Evolutionary conservation across 768 basidiomycete species (phyloP).

Genomic region (Galerina marginata): DNA sequence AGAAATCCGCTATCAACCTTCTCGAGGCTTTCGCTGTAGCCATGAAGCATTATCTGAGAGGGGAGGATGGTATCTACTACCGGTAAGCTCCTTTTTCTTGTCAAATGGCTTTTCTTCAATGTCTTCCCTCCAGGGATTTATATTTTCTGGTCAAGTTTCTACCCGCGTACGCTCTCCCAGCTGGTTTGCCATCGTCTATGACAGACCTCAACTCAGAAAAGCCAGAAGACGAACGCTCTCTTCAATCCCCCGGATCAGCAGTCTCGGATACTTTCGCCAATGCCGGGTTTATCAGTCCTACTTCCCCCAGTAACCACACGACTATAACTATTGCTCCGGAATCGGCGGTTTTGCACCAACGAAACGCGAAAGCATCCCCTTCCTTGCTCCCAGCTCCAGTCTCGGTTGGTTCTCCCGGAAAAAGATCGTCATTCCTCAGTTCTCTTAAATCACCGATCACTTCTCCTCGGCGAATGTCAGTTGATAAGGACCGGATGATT

Average conservation of each 20-base stretch:
- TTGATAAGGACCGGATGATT: constrained; percentile 38
- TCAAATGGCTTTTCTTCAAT: background rate
- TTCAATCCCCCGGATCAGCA: background rate
- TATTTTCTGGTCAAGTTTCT: constrained; percentile 76
- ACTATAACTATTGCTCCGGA: constrained; percentile 18
- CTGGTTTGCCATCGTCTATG: constrained; percentile 39
- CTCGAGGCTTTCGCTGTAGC: constrained; percentile 69
- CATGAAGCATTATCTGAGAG: constrained; percentile 73
- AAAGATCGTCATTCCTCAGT: constrained; percentile 12
- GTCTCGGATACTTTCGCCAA: background rate
- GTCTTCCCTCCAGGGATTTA: constrained; percentile 48
- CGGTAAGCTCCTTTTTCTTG: constrained; percentile 31
- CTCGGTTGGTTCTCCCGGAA: constrained; percentile 16
- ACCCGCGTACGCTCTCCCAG: constrained; percentile 64
- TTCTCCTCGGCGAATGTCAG: constrained; percentile 16
- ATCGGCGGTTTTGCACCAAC: constrained; percentile 16
- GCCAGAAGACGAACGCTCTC: background rate
- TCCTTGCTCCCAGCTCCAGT: constrained; percentile 30
- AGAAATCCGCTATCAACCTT: constrained; percentile 71
- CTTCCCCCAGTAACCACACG: constrained; percentile 6
- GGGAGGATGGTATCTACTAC: constrained; percentile 58
- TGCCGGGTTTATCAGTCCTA: background rate
- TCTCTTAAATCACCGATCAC: constrained; percentile 20
- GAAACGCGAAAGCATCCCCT: constrained; percentile 18
- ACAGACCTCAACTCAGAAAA: background rate